Evolutionary conservation across 164 flowering plant species (phyloP), one percentile per base, ranked within the genome.

Genomic region (Umbilicus rupestris): DNA sequence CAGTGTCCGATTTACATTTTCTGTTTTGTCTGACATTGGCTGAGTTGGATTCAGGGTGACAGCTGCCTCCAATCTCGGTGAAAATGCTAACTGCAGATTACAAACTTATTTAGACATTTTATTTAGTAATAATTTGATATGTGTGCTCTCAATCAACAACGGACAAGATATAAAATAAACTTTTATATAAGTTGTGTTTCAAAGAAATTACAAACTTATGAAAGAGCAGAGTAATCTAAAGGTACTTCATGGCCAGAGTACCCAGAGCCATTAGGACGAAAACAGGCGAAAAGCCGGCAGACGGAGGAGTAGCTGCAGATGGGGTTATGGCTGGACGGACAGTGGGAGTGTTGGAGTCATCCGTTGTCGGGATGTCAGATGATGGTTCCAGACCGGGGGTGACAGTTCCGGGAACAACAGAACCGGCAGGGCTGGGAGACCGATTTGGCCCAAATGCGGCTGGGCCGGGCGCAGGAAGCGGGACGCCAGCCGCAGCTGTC

Each of bases 261-360:
- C 65, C 65, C 26, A 63, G 22, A 63, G 29, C 29, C 65, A 63
- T 35, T 12, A 39, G 45, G 17, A 63, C 14, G 20, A 19, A 33
- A 35, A 19, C 22, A 37, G 45, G 65, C 24, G 65, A 33, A 63
- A 63, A 10, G 29, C 62, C 49, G 68, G 66, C 39, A 24, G 82
- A 75, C 29, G 74, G 68, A 26, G 74, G 68, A 26, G n/a, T 46
- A n/a, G 87, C 75, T 22, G 85, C 76, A 37, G 93, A 79, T 62
- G 88, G 85, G 24, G 82, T 77, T 72, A 76, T 65, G 73, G 72
- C 80, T 11, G 89, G 82, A 24, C 78, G 79, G 64, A 62, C 22
- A 0, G 78, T 49, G 16, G 89, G 71, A 24, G 68, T 47, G 46
- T 42, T n/a, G 1, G 55, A 73, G 55, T 55, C 60, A 55, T 26